A percentile compares a stretch with the other conserved stretches of the same genome.
Evolutionary conservation across 192 early-diverging fungal species (phyloP).

Genomic region (Rhizophagus prolifer): DNA sequence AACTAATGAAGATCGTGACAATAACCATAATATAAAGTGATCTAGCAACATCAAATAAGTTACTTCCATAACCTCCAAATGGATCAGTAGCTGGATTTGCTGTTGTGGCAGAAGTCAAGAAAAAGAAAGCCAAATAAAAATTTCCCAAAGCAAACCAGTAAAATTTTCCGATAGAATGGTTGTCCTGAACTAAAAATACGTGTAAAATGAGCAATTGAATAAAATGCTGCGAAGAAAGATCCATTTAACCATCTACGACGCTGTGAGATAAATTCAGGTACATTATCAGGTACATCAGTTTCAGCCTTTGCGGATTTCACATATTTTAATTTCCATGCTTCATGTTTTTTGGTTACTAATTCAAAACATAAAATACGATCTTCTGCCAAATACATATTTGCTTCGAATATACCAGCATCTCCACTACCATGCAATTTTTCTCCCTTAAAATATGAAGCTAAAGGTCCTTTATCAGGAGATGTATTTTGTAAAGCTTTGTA

Average conservation of each 20-base stretch:
- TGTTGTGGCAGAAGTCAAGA: constrained; percentile 54
- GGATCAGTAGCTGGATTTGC: constrained; percentile 50
- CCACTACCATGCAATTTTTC: constrained; percentile 69
- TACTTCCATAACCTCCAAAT: constrained; percentile 58
- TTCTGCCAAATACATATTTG: constrained; percentile 93
- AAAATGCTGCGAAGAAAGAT: constrained; percentile 86
- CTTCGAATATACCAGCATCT: constrained; percentile 69
- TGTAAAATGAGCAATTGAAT: constrained; percentile 71
- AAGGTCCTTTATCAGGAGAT: constrained; percentile 55
- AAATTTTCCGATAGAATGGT: constrained; percentile 59
- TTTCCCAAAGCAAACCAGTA: constrained; percentile 84
- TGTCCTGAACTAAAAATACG: constrained; percentile 73
- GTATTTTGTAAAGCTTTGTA: constrained; percentile 81
- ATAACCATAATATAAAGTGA: constrained; percentile 77
- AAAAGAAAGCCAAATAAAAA: constrained; percentile 82
- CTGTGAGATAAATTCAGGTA: constrained; percentile 91
- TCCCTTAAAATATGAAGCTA: constrained; percentile 89
- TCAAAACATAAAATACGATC: constrained; percentile 97
- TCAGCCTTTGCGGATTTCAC: constrained; percentile 86
- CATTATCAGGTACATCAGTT: constrained; percentile 88
- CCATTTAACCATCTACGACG: constrained; percentile 93
- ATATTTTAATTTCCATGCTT: constrained; percentile 82
- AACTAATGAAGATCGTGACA: constrained; percentile 76
- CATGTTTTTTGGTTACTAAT: constrained; percentile 79
- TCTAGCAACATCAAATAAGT: constrained; percentile 68